Evolutionary conservation across 345 rosid genomes (phyloP).

Genomic region (Hibiscus mutabilis): DNA sequence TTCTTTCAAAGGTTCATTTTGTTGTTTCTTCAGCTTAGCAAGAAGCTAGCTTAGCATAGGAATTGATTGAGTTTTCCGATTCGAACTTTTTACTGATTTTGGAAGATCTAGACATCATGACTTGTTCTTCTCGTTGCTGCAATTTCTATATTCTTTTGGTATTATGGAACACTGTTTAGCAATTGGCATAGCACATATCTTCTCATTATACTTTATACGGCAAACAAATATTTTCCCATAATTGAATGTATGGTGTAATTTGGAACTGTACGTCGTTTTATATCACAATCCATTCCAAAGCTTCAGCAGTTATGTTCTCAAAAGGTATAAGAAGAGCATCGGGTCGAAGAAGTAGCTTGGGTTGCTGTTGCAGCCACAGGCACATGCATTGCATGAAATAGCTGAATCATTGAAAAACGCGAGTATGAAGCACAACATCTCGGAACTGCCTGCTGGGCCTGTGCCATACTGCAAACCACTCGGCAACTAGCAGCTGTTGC

Average conservation of each 20-base stretch:
- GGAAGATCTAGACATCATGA: background rate
- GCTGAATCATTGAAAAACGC: constrained; percentile 82
- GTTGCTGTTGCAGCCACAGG: constrained; percentile 70
- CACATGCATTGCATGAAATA: constrained; percentile 76
- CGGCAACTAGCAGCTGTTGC: constrained; percentile 92
- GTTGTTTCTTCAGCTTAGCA: background rate
- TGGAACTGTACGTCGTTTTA: constrained; percentile 54
- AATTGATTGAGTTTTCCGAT: background rate
- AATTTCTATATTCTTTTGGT: background rate
- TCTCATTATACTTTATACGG: background rate
- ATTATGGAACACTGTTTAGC: background rate
- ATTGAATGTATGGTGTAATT: constrained; percentile 9
- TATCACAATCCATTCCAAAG: constrained; percentile 51
- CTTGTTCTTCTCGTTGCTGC: background rate
- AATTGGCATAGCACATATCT: too few relatives aligned
- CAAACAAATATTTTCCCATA: constrained; percentile 1
- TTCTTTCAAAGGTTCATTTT: background rate
- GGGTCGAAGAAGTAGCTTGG: constrained; percentile 59
- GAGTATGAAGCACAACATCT: constrained; percentile 90
- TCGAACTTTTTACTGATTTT: background rate
- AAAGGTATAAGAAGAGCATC: constrained; percentile 71
- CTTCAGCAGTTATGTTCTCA: constrained; percentile 57
- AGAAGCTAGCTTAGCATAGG: background rate
- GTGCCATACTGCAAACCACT: constrained; percentile 78
- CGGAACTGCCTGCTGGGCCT: constrained; percentile 53